phyloP scores from a whole-genome alignment of 306 rosid species.

The Notholithocarpus densiflorus region DNA sequence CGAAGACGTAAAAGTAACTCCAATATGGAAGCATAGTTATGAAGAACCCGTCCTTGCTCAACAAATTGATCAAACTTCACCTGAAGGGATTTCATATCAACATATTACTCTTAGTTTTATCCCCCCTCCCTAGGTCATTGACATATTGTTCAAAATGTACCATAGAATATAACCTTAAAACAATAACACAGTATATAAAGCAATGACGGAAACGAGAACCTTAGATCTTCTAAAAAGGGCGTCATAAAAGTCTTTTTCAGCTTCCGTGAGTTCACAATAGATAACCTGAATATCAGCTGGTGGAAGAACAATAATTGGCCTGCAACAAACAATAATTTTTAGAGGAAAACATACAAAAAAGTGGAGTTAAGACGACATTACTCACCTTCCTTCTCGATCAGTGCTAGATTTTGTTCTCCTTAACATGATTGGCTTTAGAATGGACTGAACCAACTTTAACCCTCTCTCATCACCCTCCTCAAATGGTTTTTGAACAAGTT shows the following conservation, averaged over 20 bases:
- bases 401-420: conserved; percentile 92
- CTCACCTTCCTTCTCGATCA: conserved; percentile 86
- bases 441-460: conserved; percentile 82
- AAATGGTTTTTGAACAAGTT: conserved; percentile 89
- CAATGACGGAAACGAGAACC: conserved; percentile 25
- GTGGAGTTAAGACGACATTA: conserved; percentile 17
- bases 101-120: not conserved
- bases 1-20: conserved; percentile 96
- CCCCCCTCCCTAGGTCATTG: not conserved
- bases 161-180: not conserved
- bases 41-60: conserved; percentile 98
- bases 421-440: conserved; percentile 88
- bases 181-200: not conserved
- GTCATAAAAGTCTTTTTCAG: conserved; percentile 87
- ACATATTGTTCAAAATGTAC: not conserved
- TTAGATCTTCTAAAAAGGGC: conserved; percentile 89
- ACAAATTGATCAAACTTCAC: conserved; percentile 93
- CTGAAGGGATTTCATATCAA: conserved; percentile 38
- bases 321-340: conserved; percentile 42
- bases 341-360: conserved; percentile 14
- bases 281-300: conserved; percentile 86
- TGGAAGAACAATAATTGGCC: conserved; percentile 92
- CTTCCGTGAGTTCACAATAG: conserved; percentile 86
- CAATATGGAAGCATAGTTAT: conserved; percentile 94
- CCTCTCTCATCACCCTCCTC: conserved; percentile 97